phyloP scores from a whole-genome alignment of 2,329 filamentous ascomycete genomes.

The Trichothecium sympodiale region DNA sequence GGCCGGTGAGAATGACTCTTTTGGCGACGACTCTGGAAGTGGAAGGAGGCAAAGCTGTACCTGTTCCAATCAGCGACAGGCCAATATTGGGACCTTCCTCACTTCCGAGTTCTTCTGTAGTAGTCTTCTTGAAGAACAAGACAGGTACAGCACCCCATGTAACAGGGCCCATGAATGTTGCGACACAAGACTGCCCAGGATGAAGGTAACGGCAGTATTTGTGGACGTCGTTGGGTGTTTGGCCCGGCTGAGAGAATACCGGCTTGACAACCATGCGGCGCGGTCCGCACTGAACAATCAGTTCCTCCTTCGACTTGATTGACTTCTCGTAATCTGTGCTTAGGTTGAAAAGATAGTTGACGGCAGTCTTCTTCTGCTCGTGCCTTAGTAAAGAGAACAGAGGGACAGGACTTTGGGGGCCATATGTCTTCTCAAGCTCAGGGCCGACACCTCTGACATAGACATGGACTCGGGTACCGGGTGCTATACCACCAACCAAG shows the following conservation, averaged over 20 bases:
- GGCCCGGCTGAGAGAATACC: slow-evolving; percentile 79
- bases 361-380: slow-evolving; percentile 83
- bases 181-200: slow-evolving; percentile 80
- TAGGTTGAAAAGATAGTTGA: slow-evolving; percentile 84
- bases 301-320: slow-evolving; percentile 82
- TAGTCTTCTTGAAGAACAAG: slow-evolving; percentile 67
- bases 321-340: slow-evolving; percentile 65
- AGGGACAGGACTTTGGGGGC: slow-evolving; percentile 47
- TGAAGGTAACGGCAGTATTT: slow-evolving; percentile 91
- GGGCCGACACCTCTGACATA: slow-evolving; percentile 49
- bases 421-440: slow-evolving; percentile 32
- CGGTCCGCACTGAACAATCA: slow-evolving; percentile 85
- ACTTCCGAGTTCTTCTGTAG: slow-evolving; percentile 25
- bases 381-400: slow-evolving; percentile 84
- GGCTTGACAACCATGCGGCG: slow-evolving; percentile 82
- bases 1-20: slow-evolving; percentile 84
- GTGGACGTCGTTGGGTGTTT: slow-evolving; percentile 91
- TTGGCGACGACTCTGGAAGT: slow-evolving; percentile 80
- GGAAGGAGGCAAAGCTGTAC: slow-evolving; percentile 71
- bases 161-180: slow-evolving; percentile 79
- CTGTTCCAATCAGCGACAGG: slow-evolving; percentile 71
- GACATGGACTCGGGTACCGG: slow-evolving; percentile 74
- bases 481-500: slow-evolving; percentile 73
- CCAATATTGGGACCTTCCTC: slow-evolving; percentile 32
- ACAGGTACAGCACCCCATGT: slow-evolving; percentile 89